Evolutionary conservation across 441 rosid genomes (phyloP).

Genomic region (Croton setiger): DNA sequence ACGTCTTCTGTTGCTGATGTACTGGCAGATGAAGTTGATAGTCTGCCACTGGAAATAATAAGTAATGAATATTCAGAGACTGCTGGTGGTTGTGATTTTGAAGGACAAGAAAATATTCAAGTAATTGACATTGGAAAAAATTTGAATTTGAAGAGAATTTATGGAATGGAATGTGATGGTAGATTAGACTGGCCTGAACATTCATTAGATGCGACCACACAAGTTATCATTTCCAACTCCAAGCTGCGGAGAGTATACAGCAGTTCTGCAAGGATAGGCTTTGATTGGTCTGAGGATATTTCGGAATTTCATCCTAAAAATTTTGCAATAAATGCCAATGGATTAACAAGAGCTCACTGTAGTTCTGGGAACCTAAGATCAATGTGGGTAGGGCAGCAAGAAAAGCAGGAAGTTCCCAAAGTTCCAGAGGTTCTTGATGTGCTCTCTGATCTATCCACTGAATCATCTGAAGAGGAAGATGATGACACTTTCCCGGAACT

Average conservation of each 20-base stretch:
- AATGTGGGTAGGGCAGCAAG: slow-evolving; percentile 39
- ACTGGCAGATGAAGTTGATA: slow-evolving; percentile 59
- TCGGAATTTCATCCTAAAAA: slow-evolving; percentile 32
- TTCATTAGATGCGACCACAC: slow-evolving; percentile 69
- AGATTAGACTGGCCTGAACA: slow-evolving; percentile 85
- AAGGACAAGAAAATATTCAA: slow-evolving; percentile 26
- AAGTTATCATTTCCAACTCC: slow-evolving; percentile 44
- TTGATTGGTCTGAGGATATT: slow-evolving; percentile 41
- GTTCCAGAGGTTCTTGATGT: slow-evolving; percentile 36
- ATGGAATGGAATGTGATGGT: slow-evolving; percentile 37
- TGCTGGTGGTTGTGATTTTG: slow-evolving; percentile 25
- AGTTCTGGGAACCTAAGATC: slow-evolving; percentile 62
- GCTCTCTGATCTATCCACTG: slow-evolving; percentile 36
- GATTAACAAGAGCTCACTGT: slow-evolving; percentile 62
- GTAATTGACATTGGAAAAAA: slow-evolving; percentile 32
- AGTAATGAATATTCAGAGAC: slow-evolving; percentile 33
- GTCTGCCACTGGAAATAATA: slow-evolving; percentile 41
- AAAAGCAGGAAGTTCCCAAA: slow-evolving; percentile 35
- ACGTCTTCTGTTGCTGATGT: slow-evolving; percentile 74
- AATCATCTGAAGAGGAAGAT: slow-evolving; percentile 47
- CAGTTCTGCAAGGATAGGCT: slow-evolving; percentile 69
- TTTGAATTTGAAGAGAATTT: slow-evolving; percentile 40
- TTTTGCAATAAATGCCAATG: slow-evolving; percentile 34
- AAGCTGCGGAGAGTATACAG: slow-evolving; percentile 67
- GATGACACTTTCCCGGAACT: slow-evolving; percentile 40